Percentiles rank a stretch among this genome's conserved stretches.
Evolutionary conservation across 2,329 filamentous ascomycete species (phyloP).

Genomic region (Pochonia chlamydosporia): DNA sequence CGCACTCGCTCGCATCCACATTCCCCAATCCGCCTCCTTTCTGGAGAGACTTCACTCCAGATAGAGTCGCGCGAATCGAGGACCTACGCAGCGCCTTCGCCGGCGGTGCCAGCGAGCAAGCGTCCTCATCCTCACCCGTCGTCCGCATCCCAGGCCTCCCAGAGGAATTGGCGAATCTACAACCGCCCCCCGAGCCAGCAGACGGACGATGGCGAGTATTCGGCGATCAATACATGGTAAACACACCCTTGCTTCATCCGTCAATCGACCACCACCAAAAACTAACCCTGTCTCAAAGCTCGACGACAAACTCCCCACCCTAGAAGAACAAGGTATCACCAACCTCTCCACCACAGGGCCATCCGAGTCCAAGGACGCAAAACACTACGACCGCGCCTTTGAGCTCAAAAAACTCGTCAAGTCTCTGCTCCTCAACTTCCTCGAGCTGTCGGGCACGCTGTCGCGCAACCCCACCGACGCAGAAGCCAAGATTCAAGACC

Average conservation of each 20-base stretch:
- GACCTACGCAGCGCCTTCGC: slow-evolving; percentile 35
- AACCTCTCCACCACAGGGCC: slow-evolving; percentile 49
- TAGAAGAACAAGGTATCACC: slow-evolving; percentile 65
- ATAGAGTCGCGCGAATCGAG: slow-evolving; percentile 57
- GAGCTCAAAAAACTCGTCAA: slow-evolving; percentile 75
- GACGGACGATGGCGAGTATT: slow-evolving; percentile 71
- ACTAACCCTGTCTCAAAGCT: slow-evolving; percentile 31
- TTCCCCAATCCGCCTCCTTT: slow-evolving; percentile 87
- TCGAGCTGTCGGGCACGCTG: slow-evolving; percentile 65
- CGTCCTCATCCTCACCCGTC: slow-evolving; percentile 19
- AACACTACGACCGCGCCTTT: slow-evolving; percentile 57
- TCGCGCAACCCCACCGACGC: slow-evolving; percentile 38
- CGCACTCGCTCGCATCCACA: slow-evolving; percentile 50
- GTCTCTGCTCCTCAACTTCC: slow-evolving; percentile 79
- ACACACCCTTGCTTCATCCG: neutral
- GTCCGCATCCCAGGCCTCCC: slow-evolving; percentile 49
- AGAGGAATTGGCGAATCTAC: slow-evolving; percentile 66
- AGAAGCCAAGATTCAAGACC: slow-evolving; percentile 66
- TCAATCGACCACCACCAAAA: neutral
- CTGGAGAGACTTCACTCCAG: slow-evolving; percentile 79
- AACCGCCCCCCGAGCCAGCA: slow-evolving; percentile 71
- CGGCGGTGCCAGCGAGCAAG: slow-evolving; percentile 16
- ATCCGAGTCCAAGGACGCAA: slow-evolving; percentile 40
- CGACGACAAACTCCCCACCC: slow-evolving; percentile 56
- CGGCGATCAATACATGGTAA: slow-evolving; percentile 56